These are phyloP conservation scores for Apiosordaria backusii DNA, from an alignment of 495 filamentous ascomycete genomes.

Conservation along the genomic window DNA sequence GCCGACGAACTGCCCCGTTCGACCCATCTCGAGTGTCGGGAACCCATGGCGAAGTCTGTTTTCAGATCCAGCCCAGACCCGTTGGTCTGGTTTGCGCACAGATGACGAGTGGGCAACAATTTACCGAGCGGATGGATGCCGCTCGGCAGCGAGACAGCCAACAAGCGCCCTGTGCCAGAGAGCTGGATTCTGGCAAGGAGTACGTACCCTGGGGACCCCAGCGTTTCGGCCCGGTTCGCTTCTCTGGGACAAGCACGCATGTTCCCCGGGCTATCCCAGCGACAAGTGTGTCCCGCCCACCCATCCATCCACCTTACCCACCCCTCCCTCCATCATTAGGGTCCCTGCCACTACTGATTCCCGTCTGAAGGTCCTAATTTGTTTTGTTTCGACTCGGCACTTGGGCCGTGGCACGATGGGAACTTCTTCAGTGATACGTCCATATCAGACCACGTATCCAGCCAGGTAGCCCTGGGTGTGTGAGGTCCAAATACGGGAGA, in stretches of 20 bases:
- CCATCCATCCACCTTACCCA: constrained; percentile 2
- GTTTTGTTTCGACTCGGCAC: neutral
- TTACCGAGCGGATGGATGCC: constrained; percentile 28
- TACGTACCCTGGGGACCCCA: constrained; percentile 18
- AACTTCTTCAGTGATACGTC: neutral
- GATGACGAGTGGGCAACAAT: constrained; percentile 15
- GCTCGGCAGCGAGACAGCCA: constrained; percentile 14
- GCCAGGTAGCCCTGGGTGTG: neutral
- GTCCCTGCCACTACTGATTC: neutral
- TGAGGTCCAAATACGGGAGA: neutral
- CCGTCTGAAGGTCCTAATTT: neutral
- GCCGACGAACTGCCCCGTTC: neutral
- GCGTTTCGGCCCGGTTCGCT: constrained; percentile 24
- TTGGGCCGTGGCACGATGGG: neutral
- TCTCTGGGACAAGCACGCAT: constrained; percentile 1
- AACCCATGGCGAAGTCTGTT: neutral
- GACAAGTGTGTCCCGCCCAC: neutral
- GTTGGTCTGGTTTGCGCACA: constrained; percentile 18
- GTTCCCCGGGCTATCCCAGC: neutral
- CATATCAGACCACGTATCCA: neutral
- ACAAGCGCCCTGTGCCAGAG: constrained; percentile 15
- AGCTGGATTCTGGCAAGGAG: constrained; percentile 14
- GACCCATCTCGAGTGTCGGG: neutral
- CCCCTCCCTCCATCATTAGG: neutral
- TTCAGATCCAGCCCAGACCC: constrained; percentile 5